Base-by-base conservation (phyloP, 2,329 filamentous ascomycete genomes). In the Talaromyces marneffei region DNA sequence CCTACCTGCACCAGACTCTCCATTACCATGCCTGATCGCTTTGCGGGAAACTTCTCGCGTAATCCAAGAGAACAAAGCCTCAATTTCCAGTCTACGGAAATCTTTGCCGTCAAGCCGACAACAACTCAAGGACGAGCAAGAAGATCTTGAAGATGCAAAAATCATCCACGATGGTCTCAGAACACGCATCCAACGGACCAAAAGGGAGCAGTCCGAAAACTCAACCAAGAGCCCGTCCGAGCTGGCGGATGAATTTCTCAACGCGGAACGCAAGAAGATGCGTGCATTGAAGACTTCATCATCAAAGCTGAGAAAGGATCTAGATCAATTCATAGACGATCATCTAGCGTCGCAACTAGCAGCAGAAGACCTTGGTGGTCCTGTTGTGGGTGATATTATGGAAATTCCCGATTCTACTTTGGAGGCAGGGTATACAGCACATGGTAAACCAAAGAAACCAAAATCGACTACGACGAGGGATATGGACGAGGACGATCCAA, bases 301-400 rank as follows among this genome's bases (percentile, higher is more conserved):
- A 1, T 77, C 79, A 1, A 79, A 77, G 44, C 77, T 94, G 16
- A 83, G 89, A 60, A 82, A 81, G 61, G 80, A 84, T 0, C 80
- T 95, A 60, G 84, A 87, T 65, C 78, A 77, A 16, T 95, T 95
- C 69, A 87, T 93, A 61, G 84, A 90, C 64, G 78, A 85, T 46
- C 82, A 85, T 42, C 80, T 96, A 1, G 88, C 89, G 1, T 76
- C 83, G 2, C 89, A 93, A 85, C 79, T 96, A 46, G 91, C 90
- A 6, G 89, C 90, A 0, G 91, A 95, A 75, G 89, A 92, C 69
- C 80, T 92, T 1, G 91, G 91, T 7, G 91, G 91, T 0, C 91
- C 91, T 0, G 87, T 92, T 10, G 90, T 92, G 0, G 90, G 91
- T 3, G 88, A 91, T 66, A 79, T 87, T 67, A 80, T 88, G 69